Percentiles rank a stretch among this genome's conserved stretches.
Evolutionary conservation across 2,329 filamentous ascomycete species (phyloP).

Genomic region (Cyphellophora attinorum): DNA sequence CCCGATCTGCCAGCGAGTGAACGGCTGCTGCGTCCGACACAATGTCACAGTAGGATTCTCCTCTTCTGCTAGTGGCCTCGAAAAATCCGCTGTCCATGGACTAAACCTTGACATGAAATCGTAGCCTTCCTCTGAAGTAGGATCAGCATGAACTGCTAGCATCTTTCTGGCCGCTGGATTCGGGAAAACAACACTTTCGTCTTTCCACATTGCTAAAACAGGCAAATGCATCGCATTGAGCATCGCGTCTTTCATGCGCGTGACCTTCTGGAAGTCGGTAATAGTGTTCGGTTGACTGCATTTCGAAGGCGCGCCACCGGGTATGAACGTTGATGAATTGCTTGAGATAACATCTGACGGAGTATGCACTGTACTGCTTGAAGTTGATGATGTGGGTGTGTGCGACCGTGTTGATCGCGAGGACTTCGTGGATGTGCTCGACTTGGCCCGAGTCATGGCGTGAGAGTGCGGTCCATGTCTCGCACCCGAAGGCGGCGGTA

Average conservation of each 20-base stretch:
- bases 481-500: too few relatives aligned
- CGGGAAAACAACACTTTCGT: slow-evolving; percentile 62
- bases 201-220: slow-evolving; percentile 72
- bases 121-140: slow-evolving; percentile 36
- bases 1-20: slow-evolving; percentile 52
- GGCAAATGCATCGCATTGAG: slow-evolving; percentile 67
- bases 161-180: slow-evolving; percentile 55
- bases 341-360: slow-evolving; percentile 38
- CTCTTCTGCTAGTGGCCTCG: slow-evolving; percentile 42
- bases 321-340: slow-evolving; percentile 49
- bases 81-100: slow-evolving; percentile 59
- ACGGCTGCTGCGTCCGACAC: slow-evolving; percentile 50
- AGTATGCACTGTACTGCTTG: slow-evolving; percentile 33
- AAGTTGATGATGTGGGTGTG: slow-evolving; percentile 19
- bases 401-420: slow-evolving; percentile 15
- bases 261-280: slow-evolving; percentile 62
- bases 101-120: slow-evolving; percentile 53
- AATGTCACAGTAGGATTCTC: slow-evolving; percentile 61
- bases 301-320: slow-evolving; percentile 54
- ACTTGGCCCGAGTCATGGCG: slow-evolving; percentile 8
- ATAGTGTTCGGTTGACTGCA: slow-evolving; percentile 47
- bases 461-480: slow-evolving; percentile 28
- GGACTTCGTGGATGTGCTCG: slow-evolving; percentile 11
- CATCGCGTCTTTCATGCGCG: slow-evolving; percentile 66
- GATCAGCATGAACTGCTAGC: slow-evolving; percentile 35